Conservation (phyloP, 116 monocot genomes). For the Papilionanthe hybrid region DNA sequence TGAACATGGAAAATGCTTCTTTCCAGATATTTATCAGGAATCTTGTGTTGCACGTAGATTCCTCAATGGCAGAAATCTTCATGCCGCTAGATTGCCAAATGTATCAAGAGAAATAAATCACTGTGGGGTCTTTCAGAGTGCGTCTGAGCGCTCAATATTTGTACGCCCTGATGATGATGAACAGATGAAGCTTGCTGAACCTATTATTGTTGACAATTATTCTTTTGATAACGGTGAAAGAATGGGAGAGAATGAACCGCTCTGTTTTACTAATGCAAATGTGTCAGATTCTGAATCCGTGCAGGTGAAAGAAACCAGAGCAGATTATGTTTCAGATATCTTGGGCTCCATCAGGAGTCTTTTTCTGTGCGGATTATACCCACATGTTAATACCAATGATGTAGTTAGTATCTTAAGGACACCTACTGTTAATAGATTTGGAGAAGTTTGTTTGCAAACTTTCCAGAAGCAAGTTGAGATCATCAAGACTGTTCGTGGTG, state of each 20-base stretch:
- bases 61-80: background rate
- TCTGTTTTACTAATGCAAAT: conserved; percentile 2
- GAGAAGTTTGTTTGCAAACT: conserved; percentile 22
- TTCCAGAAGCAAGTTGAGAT: conserved; percentile 57
- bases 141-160: conserved; percentile 50
- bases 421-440: conserved; percentile 26
- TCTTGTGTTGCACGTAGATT: conserved; percentile 17
- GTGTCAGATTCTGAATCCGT: conserved; percentile 12
- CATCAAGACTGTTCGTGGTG: conserved; percentile 34
- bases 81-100: conserved; percentile 11
- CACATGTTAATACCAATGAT: conserved; percentile 39
- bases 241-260: conserved; percentile 37
- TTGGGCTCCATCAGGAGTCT: conserved; percentile 37
- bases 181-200: background rate
- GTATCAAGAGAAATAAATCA: conserved; percentile 15
- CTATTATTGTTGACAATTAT: background rate
- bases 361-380: conserved; percentile 43
- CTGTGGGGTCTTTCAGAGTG: conserved; percentile 20
- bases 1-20: conserved; percentile 51
- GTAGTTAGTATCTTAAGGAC: conserved; percentile 46
- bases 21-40: conserved; percentile 42
- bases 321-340: conserved; percentile 5
- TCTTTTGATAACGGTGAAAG: conserved; percentile 2
- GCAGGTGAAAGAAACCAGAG: conserved; percentile 7
- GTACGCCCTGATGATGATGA: conserved; percentile 24